Percentiles rank a stretch among this genome's conserved stretches.
Evolutionary conservation across 73 alveolate genomes (phyloP).

Genomic region (Stentor roeselii): DNA sequence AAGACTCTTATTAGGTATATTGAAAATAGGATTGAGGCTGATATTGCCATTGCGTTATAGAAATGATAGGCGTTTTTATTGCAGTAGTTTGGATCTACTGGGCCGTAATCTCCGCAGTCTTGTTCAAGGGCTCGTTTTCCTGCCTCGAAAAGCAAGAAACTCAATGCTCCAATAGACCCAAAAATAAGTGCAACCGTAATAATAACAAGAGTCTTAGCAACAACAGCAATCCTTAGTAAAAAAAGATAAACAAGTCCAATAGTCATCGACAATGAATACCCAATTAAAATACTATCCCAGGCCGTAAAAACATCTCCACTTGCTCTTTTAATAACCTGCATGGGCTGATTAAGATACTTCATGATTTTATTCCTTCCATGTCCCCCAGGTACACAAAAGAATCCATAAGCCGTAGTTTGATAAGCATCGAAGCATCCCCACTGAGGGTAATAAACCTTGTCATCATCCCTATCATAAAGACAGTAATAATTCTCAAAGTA

Average conservation of each 20-base stretch:
- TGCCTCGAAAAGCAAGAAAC: neutral
- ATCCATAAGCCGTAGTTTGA: neutral
- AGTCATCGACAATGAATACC: neutral
- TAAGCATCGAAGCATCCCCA: conserved; percentile 17
- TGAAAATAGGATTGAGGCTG: neutral
- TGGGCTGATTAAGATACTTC: neutral
- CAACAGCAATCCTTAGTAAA: conserved; percentile 2
- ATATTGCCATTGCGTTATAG: neutral
- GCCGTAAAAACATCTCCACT: conserved; percentile 5
- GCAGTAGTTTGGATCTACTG: neutral
- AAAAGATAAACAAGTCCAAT: conserved; percentile 1
- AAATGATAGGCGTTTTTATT: neutral
- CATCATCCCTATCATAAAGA: conserved; percentile 17
- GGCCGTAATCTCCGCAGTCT: conserved; percentile 13
- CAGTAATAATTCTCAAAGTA: conserved; percentile 9
- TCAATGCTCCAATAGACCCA: neutral
- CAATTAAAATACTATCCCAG: conserved; percentile 4
- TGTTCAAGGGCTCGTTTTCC: neutral
- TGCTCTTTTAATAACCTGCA: neutral
- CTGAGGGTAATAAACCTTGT: neutral
- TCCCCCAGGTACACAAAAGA: conserved; percentile 27
- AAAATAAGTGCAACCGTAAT: neutral
- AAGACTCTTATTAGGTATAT: neutral
- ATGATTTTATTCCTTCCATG: neutral
- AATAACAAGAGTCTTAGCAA: neutral